Base-by-base conservation (phyloP, 164 flowering plant genomes). In the Berberis vulgaris region DNA sequence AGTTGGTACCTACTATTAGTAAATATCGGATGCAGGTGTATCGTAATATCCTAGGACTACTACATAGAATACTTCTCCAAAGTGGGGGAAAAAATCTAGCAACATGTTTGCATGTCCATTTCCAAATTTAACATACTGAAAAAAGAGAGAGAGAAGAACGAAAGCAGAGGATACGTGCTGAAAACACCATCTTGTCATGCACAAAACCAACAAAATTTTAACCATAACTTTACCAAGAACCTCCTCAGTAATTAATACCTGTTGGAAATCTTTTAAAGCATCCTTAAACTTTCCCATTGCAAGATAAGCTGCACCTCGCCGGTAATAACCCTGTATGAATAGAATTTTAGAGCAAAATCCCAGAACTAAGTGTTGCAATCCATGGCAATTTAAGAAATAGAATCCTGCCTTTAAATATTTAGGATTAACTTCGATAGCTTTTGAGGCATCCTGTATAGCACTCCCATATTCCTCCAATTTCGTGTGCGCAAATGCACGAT, bases 201-300 rank as follows among this genome's bases (percentile, higher is more conserved):
- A 26, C 26, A 26, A 26, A 26, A 26, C 26, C 26, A 26, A 26
- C 26, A 26, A 26, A 26, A 26, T 26, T 26, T 26, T 26, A 26
- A 26, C 26, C 26, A 26, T 26, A 0, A 26, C 26, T 26, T 26
- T 26, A 26, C 26, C 26, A 26, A 26, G 26, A 47, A 11, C 50
- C 50, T 6, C 10, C 54, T 63, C 5, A 44, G 45, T 12, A 46
- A 56, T n/a, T 6, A 55, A 40, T 70, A 94, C 99, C 90, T 87
- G 95, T 64, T 94, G 99, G 70, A 94, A 94, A 75, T 94, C 99
- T 72, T 94, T 94, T 11, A 94, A 76, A 61, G 99, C 99, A 12
- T 94, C 99, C 79, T 94, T 94, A 68, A 94, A 86, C 73, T 91
- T 94, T 39, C 99, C 99, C 99, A 94, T 86, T 50, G 90, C 86